A percentile compares a stretch with the other conserved stretches of the same genome.
These are phyloP conservation scores for Magnusiomyces suaveolens DNA, from an alignment of 1,139 yeast genomes.

Conservation along the genomic window DNA sequence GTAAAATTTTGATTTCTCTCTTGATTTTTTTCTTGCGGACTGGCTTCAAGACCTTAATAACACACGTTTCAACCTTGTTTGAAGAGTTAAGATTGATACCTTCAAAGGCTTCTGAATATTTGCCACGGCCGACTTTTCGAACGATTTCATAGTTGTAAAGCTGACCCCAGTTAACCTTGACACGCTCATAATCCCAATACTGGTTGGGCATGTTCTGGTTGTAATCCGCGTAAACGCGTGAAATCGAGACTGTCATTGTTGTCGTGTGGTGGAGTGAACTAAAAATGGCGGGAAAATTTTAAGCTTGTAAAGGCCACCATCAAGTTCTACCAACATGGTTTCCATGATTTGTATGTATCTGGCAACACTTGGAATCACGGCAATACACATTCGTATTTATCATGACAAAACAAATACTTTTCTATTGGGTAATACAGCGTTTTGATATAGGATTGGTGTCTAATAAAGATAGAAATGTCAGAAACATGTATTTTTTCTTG, in stretches of 20 bases:
- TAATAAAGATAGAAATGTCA: too few species aligned
- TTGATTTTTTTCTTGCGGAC: constrained; percentile 93
- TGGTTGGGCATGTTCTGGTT: constrained; percentile 68
- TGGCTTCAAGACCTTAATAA: constrained; percentile 92
- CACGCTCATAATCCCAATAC: constrained; percentile 82
- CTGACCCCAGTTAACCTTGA: constrained; percentile 48
- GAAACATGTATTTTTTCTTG: too few species aligned
- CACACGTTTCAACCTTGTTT: constrained; percentile 35
- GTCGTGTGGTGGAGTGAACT: neutral
- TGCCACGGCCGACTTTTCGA: constrained; percentile 90
- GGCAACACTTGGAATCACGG: too few species aligned
- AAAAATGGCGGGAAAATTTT: neutral
- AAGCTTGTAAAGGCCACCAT: too few species aligned
- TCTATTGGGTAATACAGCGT: too few species aligned
- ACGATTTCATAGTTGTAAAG: constrained; percentile 81
- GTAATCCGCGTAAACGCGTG: constrained; percentile 84
- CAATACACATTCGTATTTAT: too few species aligned
- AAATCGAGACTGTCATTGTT: constrained; percentile 41
- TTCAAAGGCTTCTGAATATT: constrained; percentile 91
- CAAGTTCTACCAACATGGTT: too few species aligned
- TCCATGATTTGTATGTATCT: too few species aligned
- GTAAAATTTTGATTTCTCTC: constrained; percentile 86
- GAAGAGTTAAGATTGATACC: constrained; percentile 42
- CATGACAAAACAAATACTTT: too few species aligned
- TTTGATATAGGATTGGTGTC: too few species aligned